Evolutionary conservation across 2,329 filamentous ascomycete genomes (phyloP).

Genomic region (Colletotrichum truncatum): DNA sequence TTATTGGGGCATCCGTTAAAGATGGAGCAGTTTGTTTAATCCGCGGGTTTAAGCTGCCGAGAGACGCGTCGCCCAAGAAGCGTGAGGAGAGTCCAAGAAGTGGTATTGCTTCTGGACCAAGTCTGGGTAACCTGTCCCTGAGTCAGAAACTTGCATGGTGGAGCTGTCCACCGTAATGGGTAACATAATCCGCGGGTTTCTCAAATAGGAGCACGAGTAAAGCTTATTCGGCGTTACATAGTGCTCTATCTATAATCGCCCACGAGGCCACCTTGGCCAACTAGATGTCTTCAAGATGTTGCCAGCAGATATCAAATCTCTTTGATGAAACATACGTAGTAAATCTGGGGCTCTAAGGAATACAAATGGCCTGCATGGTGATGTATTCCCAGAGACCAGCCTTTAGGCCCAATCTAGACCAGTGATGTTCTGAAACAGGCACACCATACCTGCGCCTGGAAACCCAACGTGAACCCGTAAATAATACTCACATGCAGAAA

Average conservation of each 20-base stretch:
- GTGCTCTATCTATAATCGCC: background rate
- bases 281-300: too few relatives aligned
- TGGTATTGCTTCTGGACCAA: background rate
- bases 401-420: too few relatives aligned
- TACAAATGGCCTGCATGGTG: too few relatives aligned
- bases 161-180: background rate
- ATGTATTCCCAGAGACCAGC: too few relatives aligned
- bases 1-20: too few relatives aligned
- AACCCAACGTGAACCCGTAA: too few relatives aligned
- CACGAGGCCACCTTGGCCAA: background rate
- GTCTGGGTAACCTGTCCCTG: background rate
- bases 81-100: background rate
- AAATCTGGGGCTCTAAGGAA: background rate
- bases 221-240: background rate
- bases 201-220: background rate
- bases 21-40: background rate
- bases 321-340: background rate
- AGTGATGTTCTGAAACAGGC: too few relatives aligned
- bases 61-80: background rate
- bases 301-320: too few relatives aligned
- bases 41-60: background rate
- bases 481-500: too few relatives aligned
- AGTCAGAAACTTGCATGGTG: slow-evolving; percentile 5
- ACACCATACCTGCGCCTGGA: too few relatives aligned
- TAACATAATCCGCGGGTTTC: background rate